Evolutionary conservation across 2,329 filamentous ascomycete genomes (phyloP).

Genomic region (Paramyrothecium roridum): DNA sequence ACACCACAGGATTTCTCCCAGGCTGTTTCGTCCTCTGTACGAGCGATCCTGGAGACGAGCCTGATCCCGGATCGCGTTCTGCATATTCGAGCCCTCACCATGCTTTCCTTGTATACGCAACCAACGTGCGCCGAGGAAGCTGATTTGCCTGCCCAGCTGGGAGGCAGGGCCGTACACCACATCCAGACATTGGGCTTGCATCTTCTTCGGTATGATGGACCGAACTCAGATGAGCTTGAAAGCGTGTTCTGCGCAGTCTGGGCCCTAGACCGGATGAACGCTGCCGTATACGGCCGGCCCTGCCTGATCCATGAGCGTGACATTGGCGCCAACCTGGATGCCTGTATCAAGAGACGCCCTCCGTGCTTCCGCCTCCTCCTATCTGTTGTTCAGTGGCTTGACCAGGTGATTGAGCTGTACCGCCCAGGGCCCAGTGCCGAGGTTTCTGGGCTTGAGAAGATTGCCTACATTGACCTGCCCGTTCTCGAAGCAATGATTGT

Average conservation of each 20-base stretch:
- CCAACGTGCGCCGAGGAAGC: slow-evolving; percentile 50
- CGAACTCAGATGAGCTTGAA: slow-evolving; percentile 39
- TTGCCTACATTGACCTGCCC: slow-evolving; percentile 49
- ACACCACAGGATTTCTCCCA: slow-evolving; percentile 46
- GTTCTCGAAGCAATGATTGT: slow-evolving; percentile 57
- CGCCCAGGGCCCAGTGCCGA: slow-evolving; percentile 46
- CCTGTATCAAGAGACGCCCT: slow-evolving; percentile 46
- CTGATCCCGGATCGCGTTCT: slow-evolving; percentile 52
- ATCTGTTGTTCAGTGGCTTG: slow-evolving; percentile 50
- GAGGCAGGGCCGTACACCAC: slow-evolving; percentile 53
- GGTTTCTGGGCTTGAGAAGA: slow-evolving; percentile 36
- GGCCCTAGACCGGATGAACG: slow-evolving; percentile 58
- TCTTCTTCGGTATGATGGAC: slow-evolving; percentile 37
- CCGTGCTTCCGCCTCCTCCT: slow-evolving; percentile 57
- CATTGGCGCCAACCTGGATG: slow-evolving; percentile 49
- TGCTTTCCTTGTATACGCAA: slow-evolving; percentile 59
- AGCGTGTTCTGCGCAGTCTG: slow-evolving; percentile 57
- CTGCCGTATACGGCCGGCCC: slow-evolving; percentile 57
- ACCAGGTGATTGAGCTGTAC: slow-evolving; percentile 59
- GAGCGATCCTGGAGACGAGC: slow-evolving; percentile 49
- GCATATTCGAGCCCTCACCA: slow-evolving; percentile 49
- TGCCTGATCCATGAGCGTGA: slow-evolving; percentile 60
- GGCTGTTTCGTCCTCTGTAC: slow-evolving; percentile 43
- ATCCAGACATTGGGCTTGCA: slow-evolving; percentile 55
- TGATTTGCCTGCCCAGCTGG: slow-evolving; percentile 51